These are phyloP conservation scores for Wakefieldia striispora DNA, from an alignment of 768 basidiomycete genomes.

Conservation along the genomic window DNA sequence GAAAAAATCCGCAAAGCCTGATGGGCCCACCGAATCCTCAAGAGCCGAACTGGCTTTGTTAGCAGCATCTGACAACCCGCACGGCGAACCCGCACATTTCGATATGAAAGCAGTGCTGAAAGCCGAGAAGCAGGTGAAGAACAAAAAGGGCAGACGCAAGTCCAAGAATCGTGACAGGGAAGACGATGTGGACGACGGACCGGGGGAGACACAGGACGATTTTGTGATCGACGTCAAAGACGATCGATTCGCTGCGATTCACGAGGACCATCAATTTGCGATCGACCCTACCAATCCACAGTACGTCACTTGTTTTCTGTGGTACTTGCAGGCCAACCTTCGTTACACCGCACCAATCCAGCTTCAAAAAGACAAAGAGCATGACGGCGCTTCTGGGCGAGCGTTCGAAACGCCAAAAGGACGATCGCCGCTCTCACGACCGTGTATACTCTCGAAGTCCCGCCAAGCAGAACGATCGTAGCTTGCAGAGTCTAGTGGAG, in stretches of 20 bases:
- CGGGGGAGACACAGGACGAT: conserved; percentile 69
- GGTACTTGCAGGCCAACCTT: background rate
- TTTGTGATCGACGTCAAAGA: conserved; percentile 86
- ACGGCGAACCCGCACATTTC: conserved; percentile 72
- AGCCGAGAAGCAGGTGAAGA: conserved; percentile 66
- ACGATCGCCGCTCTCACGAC: conserved; percentile 15
- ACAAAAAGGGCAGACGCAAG: conserved; percentile 41
- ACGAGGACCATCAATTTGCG: conserved; percentile 89
- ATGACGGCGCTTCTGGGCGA: conserved; percentile 88
- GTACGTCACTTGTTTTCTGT: conserved; percentile 46
- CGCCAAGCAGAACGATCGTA: conserved; percentile 24
- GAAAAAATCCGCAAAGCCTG: conserved; percentile 23
- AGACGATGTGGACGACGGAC: conserved; percentile 43
- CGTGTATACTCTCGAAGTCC: background rate
- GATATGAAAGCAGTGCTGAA: conserved; percentile 87
- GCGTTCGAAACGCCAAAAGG: conserved; percentile 62
- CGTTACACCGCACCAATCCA: conserved; percentile 28
- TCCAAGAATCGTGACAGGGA: conserved; percentile 15
- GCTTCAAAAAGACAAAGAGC: conserved; percentile 89
- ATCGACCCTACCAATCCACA: conserved; percentile 96
- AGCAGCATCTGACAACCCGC: conserved; percentile 51
- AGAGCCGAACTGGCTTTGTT: conserved; percentile 67
- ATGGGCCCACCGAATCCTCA: conserved; percentile 18
- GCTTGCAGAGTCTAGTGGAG: conserved; percentile 70
- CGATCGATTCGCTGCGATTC: conserved; percentile 80